Evolutionary conservation across 352 stramenopile genomes (phyloP).

Genomic region (Phytophthora sp.): DNA sequence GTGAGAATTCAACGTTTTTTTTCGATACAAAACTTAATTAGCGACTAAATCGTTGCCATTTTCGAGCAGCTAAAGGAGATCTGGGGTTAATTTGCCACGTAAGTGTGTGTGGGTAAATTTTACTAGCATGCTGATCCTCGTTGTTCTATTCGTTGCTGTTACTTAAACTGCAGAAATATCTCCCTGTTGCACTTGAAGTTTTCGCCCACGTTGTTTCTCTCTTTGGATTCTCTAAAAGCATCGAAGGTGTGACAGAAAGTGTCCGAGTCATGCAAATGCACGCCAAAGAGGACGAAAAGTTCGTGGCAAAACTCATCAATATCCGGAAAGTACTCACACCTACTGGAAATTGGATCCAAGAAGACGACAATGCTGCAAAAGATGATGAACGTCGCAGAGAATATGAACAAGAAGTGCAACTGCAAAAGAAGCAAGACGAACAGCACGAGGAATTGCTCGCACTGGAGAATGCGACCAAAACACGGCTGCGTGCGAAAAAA

Average conservation of each 20-base stretch:
- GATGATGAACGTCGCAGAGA: constrained; percentile 41
- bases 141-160: constrained; percentile 9
- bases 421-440: constrained; percentile 40
- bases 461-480: constrained; percentile 46
- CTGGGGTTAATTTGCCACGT: constrained; percentile 54
- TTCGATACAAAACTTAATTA: background rate
- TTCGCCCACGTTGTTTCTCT: constrained; percentile 47
- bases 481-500: constrained; percentile 62
- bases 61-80: constrained; percentile 46
- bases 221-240: constrained; percentile 51
- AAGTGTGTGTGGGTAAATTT: background rate
- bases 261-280: constrained; percentile 46
- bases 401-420: constrained; percentile 32
- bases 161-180: constrained; percentile 51
- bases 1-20: constrained; percentile 20
- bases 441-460: constrained; percentile 39
- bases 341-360: constrained; percentile 56
- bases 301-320: constrained; percentile 49
- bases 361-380: constrained; percentile 55
- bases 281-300: constrained; percentile 45
- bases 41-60: background rate
- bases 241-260: constrained; percentile 60
- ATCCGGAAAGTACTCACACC: constrained; percentile 59
- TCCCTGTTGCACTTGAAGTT: constrained; percentile 50
- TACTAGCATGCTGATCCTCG: background rate